Conservation (phyloP, 2,329 filamentous ascomycete species). For the Pseudocercospora eumusae region DNA sequence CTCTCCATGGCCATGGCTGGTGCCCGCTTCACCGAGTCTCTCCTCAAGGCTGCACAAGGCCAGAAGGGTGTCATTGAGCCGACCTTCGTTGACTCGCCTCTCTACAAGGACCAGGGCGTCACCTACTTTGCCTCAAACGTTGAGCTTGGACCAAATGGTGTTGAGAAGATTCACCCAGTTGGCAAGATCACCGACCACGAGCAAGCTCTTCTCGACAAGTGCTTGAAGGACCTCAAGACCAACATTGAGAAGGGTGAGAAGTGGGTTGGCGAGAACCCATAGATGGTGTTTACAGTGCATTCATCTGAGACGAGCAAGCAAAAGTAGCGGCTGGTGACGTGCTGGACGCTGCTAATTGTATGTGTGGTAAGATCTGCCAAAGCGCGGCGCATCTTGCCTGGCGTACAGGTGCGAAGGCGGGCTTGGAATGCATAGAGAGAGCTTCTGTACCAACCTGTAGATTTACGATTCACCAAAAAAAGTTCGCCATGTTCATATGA, state of each 20-base stretch:
- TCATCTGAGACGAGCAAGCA: slow-evolving; percentile 1
- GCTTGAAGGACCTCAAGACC: slow-evolving; percentile 79
- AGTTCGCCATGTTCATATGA: background rate
- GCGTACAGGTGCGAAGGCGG: slow-evolving; percentile 12
- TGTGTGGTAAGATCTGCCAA: slow-evolving; percentile 17
- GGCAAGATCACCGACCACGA: slow-evolving; percentile 83
- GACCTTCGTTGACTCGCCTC: slow-evolving; percentile 92
- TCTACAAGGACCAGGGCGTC: slow-evolving; percentile 97
- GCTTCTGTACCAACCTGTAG: slow-evolving; percentile 29
- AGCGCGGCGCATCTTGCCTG: slow-evolving; percentile 13
- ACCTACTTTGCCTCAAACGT: slow-evolving; percentile 96
- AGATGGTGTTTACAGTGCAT: slow-evolving; percentile 22
- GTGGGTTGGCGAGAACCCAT: slow-evolving; percentile 62
- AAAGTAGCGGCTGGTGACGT: slow-evolving; percentile 13
- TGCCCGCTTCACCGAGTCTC: slow-evolving; percentile 78
- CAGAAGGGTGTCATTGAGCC: slow-evolving; percentile 95
- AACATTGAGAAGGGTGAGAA: slow-evolving; percentile 91
- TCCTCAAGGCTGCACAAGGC: slow-evolving; percentile 89
- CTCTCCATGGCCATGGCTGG: slow-evolving; percentile 99
- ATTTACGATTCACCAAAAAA: slow-evolving; percentile 22
- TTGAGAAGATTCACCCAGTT: slow-evolving; percentile 86
- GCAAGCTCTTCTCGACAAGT: slow-evolving; percentile 84
- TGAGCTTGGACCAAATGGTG: slow-evolving; percentile 94
- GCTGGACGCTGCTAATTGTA: slow-evolving; percentile 15
- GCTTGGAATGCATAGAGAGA: slow-evolving; percentile 30